Percentiles rank a stretch among this genome's conserved stretches.
These are phyloP conservation scores for Pleurotus cornucopiae DNA, from an alignment of 768 basidiomycete genomes.

Conservation along the genomic window DNA sequence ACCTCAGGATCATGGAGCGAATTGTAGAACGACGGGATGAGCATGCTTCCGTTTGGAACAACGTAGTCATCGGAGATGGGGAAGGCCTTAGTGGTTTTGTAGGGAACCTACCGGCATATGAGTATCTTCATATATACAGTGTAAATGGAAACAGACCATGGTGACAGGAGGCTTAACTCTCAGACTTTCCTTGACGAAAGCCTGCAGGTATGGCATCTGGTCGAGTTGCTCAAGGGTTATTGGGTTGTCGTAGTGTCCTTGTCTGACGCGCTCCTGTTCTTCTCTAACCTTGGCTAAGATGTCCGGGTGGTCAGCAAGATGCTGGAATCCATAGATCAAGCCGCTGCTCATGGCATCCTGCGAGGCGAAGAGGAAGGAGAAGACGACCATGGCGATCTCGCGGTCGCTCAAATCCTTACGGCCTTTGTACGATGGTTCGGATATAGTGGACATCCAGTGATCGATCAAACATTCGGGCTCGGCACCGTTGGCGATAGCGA, in stretches of 20 bases:
- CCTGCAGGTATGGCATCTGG: slow-evolving; percentile 88
- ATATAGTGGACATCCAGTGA: slow-evolving; percentile 79
- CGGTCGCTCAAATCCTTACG: slow-evolving; percentile 84
- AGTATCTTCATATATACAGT: neutral
- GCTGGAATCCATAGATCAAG: slow-evolving; percentile 94
- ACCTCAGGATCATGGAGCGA: slow-evolving; percentile 87
- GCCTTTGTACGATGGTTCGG: slow-evolving; percentile 66
- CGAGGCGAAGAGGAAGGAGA: slow-evolving; percentile 94
- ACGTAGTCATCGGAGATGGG: slow-evolving; percentile 90
- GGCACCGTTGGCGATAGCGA: slow-evolving; percentile 72
- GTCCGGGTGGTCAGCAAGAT: slow-evolving; percentile 89
- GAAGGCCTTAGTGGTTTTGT: slow-evolving; percentile 84
- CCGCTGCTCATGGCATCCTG: slow-evolving; percentile 99
- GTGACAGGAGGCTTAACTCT: slow-evolving; percentile 91
- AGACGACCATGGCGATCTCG: slow-evolving; percentile 96
- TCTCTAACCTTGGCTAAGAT: slow-evolving; percentile 83
- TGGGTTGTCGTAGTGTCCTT: slow-evolving; percentile 69
- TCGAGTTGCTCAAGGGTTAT: slow-evolving; percentile 88
- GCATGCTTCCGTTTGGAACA: slow-evolving; percentile 87
- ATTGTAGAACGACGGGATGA: slow-evolving; percentile 91
- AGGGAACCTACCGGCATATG: slow-evolving; percentile 68
- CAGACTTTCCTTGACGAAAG: slow-evolving; percentile 91
- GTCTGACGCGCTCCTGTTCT: slow-evolving; percentile 84
- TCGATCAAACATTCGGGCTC: slow-evolving; percentile 91
- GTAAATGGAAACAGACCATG: slow-evolving; percentile 58